Evolutionary conservation across 2,329 filamentous ascomycete species (phyloP).

Genomic region (Coniochaeta sp.): DNA sequence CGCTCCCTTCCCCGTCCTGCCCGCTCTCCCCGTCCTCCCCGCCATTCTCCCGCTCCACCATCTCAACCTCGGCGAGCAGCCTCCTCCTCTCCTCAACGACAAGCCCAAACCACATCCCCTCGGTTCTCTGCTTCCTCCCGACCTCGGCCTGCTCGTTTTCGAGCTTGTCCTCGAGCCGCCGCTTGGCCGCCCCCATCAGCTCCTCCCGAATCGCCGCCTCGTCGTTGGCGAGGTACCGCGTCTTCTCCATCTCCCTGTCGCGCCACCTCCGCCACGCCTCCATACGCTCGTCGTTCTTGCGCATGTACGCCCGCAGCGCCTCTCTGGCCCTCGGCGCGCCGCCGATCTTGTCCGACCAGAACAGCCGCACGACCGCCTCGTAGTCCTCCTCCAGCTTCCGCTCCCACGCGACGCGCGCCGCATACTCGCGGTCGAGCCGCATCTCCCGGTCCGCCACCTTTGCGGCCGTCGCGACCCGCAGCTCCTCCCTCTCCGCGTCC

Average conservation of each 20-base stretch:
- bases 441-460: constrained; percentile 26
- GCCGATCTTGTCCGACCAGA: constrained; percentile 28
- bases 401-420: constrained; percentile 31
- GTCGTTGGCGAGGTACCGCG: constrained; percentile 28
- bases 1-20: constrained; percentile 1
- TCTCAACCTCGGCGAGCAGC: constrained; percentile 33
- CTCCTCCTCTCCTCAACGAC: constrained; percentile 35
- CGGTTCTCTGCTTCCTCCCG: constrained; percentile 27
- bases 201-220: constrained; percentile 31
- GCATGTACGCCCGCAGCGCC: constrained; percentile 26
- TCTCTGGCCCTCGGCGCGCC: constrained; percentile 20
- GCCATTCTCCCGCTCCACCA: constrained; percentile 32
- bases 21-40: constrained; percentile 9
- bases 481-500: constrained; percentile 20
- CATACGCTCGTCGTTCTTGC: constrained; percentile 33
- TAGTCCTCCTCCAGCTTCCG: constrained; percentile 36
- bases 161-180: constrained; percentile 17
- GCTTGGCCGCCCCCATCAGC: constrained; percentile 31
- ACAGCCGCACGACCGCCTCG: constrained; percentile 25
- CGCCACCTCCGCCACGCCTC: constrained; percentile 33
- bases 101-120: constrained; percentile 38
- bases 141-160: constrained; percentile 23
- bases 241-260: constrained; percentile 29
- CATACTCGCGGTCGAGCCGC: constrained; percentile 31
- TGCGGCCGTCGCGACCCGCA: constrained; percentile 16